Conservation (phyloP, 2,329 filamentous ascomycete genomes). For the Zasmidium cellare region DNA sequence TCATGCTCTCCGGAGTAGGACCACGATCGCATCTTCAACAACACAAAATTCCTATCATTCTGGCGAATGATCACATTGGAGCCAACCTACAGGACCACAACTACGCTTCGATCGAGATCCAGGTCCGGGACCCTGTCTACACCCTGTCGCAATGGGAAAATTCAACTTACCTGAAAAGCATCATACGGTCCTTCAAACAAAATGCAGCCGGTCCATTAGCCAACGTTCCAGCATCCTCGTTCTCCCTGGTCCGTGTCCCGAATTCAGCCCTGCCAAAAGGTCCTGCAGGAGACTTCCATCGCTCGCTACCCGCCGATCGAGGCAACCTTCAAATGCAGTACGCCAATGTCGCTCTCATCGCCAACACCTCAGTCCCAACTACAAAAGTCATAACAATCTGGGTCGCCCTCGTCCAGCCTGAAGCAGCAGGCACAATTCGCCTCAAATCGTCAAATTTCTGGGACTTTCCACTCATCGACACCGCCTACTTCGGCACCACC, state of each 20-base stretch:
- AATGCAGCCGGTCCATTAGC: neutral
- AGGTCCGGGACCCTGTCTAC: slow-evolving; percentile 1
- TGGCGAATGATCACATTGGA: slow-evolving; percentile 60
- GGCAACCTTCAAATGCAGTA: slow-evolving; percentile 8
- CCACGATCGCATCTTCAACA: slow-evolving; percentile 52
- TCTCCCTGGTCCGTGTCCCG: neutral
- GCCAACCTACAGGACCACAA: slow-evolving; percentile 53
- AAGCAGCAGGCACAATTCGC: slow-evolving; percentile 43
- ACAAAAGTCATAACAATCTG: slow-evolving; percentile 3
- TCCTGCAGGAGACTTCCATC: neutral
- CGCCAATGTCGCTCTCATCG: neutral
- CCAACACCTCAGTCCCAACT: slow-evolving; percentile 1
- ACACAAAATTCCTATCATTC: slow-evolving; percentile 55
- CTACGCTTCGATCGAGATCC: slow-evolving; percentile 33
- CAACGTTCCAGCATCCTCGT: neutral
- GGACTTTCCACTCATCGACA: slow-evolving; percentile 62
- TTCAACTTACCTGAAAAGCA: neutral
- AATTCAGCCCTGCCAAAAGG: neutral
- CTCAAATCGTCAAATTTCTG: slow-evolving; percentile 57
- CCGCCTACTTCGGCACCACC: slow-evolving; percentile 53
- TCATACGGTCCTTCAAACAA: neutral
- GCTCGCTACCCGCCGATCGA: slow-evolving; percentile 6
- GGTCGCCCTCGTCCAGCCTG: slow-evolving; percentile 51
- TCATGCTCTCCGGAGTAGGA: slow-evolving; percentile 65
- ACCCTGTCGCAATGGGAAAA: slow-evolving; percentile 34